A percentile compares a stretch with the other conserved stretches of the same genome.
These are phyloP conservation scores for Cercospora zeina DNA, from an alignment of 2,329 filamentous ascomycete genomes.

Conservation along the genomic window DNA sequence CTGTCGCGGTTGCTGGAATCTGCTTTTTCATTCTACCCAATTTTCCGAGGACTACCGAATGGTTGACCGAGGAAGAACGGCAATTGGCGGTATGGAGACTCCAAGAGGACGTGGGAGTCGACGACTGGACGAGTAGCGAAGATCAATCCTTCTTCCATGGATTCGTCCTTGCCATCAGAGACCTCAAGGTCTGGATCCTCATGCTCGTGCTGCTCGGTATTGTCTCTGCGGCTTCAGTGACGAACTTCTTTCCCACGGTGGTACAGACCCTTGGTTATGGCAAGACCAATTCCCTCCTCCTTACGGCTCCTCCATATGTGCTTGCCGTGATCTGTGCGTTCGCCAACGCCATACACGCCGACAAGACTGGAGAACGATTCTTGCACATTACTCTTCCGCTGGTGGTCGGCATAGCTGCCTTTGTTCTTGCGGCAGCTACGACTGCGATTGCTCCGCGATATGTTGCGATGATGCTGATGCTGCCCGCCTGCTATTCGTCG, in stretches of 20 bases:
- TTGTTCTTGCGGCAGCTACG: conserved; percentile 38
- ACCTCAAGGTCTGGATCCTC: conserved; percentile 41
- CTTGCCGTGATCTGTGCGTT: conserved; percentile 41
- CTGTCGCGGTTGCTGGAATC: conserved; percentile 39
- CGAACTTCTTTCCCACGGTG: conserved; percentile 39
- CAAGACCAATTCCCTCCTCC: conserved; percentile 37
- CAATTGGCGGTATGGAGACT: conserved; percentile 38
- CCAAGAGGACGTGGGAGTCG: conserved; percentile 39
- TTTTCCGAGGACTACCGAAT: conserved; percentile 41
- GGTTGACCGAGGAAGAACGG: conserved; percentile 38
- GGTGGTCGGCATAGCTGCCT: conserved; percentile 36
- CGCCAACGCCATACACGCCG: conserved; percentile 44
- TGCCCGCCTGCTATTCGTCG: conserved; percentile 58
- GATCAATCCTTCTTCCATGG: conserved; percentile 40
- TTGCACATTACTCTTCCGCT: conserved; percentile 42
- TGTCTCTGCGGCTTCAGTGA: conserved; percentile 40
- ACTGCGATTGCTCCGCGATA: conserved; percentile 37
- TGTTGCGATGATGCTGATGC: conserved; percentile 43
- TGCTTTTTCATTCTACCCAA: conserved; percentile 44
- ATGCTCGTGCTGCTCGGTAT: conserved; percentile 43
- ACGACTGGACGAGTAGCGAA: conserved; percentile 37
- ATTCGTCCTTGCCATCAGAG: conserved; percentile 37
- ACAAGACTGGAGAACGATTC: conserved; percentile 45
- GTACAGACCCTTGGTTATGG: conserved; percentile 41
- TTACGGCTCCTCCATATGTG: conserved; percentile 42